These are phyloP conservation scores for Clonostachys chloroleuca DNA, from an alignment of 2,329 filamentous ascomycete genomes.

Conservation along the genomic window DNA sequence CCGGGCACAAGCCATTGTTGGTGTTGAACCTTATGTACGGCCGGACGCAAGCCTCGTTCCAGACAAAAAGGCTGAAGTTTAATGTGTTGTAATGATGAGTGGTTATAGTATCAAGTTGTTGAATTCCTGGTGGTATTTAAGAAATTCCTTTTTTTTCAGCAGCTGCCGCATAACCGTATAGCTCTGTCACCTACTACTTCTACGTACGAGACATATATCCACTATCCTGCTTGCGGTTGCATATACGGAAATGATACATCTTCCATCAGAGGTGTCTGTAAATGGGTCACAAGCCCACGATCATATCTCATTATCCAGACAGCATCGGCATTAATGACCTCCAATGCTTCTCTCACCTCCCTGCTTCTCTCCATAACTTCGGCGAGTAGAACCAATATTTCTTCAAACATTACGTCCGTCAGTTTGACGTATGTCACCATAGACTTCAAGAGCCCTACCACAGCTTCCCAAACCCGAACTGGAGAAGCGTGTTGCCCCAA, in stretches of 20 bases:
- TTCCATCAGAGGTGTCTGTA: conserved; percentile 33
- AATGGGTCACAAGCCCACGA: conserved; percentile 29
- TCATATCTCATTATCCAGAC: conserved; percentile 66
- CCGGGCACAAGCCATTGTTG: too few relatives aligned
- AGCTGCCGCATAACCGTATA: too few relatives aligned
- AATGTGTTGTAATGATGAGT: too few relatives aligned
- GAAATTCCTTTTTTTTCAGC: too few relatives aligned
- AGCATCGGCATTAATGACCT: conserved; percentile 65
- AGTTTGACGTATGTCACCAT: conserved; percentile 60
- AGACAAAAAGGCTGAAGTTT: too few relatives aligned
- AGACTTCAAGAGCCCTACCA: conserved; percentile 52
- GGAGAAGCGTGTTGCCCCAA: conserved; percentile 58
- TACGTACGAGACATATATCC: conserved; percentile 21
- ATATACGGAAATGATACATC: conserved; percentile 28
- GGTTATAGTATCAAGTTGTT: too few relatives aligned
- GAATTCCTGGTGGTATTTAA: too few relatives aligned
- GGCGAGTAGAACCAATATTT: conserved; percentile 60
- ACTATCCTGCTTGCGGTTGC: not conserved
- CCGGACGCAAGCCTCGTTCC: too few relatives aligned
- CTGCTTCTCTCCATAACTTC: conserved; percentile 37
- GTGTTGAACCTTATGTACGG: too few relatives aligned
- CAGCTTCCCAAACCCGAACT: conserved; percentile 59
- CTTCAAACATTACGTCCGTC: conserved; percentile 67
- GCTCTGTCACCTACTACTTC: too few relatives aligned
- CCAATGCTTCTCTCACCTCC: conserved; percentile 53